Percentiles rank a stretch among this genome's conserved stretches.
Conservation (phyloP, 768 basidiomycete species). For the Boletus speciosus region DNA sequence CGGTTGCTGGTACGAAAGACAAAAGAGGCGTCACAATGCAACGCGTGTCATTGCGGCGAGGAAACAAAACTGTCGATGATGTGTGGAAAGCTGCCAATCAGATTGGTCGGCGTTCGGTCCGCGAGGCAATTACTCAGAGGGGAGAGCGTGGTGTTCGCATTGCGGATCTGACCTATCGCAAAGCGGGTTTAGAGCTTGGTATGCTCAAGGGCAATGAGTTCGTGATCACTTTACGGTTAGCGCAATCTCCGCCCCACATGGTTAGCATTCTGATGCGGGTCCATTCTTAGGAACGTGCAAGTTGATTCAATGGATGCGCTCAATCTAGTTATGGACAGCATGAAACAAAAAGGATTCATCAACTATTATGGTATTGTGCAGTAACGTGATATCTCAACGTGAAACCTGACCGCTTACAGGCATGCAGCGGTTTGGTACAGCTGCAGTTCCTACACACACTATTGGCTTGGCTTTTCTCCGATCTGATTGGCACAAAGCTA, state of each 20-base stretch:
- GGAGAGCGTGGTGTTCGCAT: conserved; percentile 90
- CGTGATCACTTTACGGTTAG: conserved; percentile 85
- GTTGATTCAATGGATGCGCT: conserved; percentile 69
- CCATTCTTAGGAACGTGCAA: conserved; percentile 68
- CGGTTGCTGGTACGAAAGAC: conserved; percentile 95
- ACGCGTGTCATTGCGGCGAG: conserved; percentile 76
- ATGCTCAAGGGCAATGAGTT: conserved; percentile 97
- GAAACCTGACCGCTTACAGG: conserved; percentile 44
- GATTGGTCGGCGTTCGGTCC: conserved; percentile 51
- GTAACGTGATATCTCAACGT: neutral
- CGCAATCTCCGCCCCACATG: conserved; percentile 14
- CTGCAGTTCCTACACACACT: conserved; percentile 90
- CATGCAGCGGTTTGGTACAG: conserved; percentile 99
- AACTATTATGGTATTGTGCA: conserved; percentile 83
- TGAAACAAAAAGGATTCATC: conserved; percentile 88
- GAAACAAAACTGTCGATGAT: conserved; percentile 73
- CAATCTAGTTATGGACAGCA: conserved; percentile 68
- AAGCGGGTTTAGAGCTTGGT: conserved; percentile 81
- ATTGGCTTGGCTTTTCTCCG: conserved; percentile 89
- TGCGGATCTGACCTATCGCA: conserved; percentile 83
- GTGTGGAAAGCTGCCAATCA: conserved; percentile 84
- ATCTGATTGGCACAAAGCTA: conserved; percentile 87
- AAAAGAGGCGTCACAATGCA: conserved; percentile 97
- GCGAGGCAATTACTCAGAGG: conserved; percentile 61
- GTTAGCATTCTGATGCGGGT: neutral